Conservation (phyloP, 805 yeast genomes). For the Pichia cabralensis region DNA sequence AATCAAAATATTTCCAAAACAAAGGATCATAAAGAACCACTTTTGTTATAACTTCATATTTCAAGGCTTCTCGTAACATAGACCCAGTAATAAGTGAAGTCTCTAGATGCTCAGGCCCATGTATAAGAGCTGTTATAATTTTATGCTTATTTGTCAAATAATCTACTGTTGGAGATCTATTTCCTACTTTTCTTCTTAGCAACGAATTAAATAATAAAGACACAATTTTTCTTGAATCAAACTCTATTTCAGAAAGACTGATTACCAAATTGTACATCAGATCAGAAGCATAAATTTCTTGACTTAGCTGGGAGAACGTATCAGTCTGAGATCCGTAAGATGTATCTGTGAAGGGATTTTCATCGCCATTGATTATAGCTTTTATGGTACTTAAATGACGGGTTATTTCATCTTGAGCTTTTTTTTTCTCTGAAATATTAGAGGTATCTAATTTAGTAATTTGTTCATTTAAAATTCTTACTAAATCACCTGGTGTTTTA, state of each 20-base stretch:
- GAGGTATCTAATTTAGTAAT: slow-evolving; percentile 46
- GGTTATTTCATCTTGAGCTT: slow-evolving; percentile 62
- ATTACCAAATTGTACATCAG: slow-evolving; percentile 50
- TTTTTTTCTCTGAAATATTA: slow-evolving; percentile 27
- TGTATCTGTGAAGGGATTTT: slow-evolving; percentile 13
- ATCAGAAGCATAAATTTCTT: slow-evolving; percentile 68
- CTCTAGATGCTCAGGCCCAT: slow-evolving; percentile 67
- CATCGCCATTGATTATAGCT: slow-evolving; percentile 45
- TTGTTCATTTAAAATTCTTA: slow-evolving; percentile 66
- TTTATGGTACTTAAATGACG: slow-evolving; percentile 57
- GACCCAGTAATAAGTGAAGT: slow-evolving; percentile 65
- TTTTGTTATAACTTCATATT: slow-evolving; percentile 59
- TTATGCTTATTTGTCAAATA: slow-evolving; percentile 61
- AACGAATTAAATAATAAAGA: slow-evolving; percentile 62
- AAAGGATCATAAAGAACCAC: slow-evolving; percentile 47
- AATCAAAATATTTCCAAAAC: slow-evolving; percentile 78
- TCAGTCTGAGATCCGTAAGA: slow-evolving; percentile 43
- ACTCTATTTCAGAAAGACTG: slow-evolving; percentile 61
- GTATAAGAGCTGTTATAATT: slow-evolving; percentile 50
- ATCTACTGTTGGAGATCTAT: slow-evolving; percentile 79
- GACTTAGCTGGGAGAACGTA: slow-evolving; percentile 64
- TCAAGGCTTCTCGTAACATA: slow-evolving; percentile 77
- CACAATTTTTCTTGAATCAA: slow-evolving; percentile 85
- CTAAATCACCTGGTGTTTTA: slow-evolving; percentile 79
- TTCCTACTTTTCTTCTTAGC: slow-evolving; percentile 67